phyloP scores from a whole-genome alignment of 2,329 filamentous ascomycete genomes.

The Botrytis deweyae region DNA sequence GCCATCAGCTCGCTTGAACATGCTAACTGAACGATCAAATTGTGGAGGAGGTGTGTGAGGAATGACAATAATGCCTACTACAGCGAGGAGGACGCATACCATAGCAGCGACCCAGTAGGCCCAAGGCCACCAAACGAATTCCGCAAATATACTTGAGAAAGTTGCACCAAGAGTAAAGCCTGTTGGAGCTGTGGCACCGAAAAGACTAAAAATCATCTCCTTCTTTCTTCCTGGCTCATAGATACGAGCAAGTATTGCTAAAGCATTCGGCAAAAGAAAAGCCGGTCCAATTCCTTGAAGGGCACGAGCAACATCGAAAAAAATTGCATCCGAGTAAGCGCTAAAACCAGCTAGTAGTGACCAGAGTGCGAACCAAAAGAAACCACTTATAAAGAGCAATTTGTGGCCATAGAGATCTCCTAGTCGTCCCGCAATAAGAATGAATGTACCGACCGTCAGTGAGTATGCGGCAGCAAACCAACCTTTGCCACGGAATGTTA shows the following conservation, averaged over 20 bases:
- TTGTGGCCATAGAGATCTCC: conserved; percentile 55
- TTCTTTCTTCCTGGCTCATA: conserved; percentile 47
- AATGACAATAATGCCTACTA: conserved; percentile 42
- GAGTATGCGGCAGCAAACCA: conserved; percentile 60
- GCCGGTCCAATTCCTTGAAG: conserved; percentile 56
- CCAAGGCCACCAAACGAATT: conserved; percentile 52
- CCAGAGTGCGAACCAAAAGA: conserved; percentile 41
- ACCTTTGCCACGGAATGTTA: conserved; percentile 31
- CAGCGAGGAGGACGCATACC: conserved; percentile 41
- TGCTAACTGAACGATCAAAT: conserved; percentile 32
- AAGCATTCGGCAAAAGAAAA: conserved; percentile 52
- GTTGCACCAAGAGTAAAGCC: conserved; percentile 47
- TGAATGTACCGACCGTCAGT: conserved; percentile 55
- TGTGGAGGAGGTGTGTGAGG: conserved; percentile 41
- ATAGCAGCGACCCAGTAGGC: conserved; percentile 49
- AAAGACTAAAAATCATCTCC: conserved; percentile 48
- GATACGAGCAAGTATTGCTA: conserved; percentile 50
- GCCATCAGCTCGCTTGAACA: conserved; percentile 41
- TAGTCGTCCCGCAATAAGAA: conserved; percentile 52
- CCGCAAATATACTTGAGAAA: conserved; percentile 43
- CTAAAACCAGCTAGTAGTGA: conserved; percentile 36
- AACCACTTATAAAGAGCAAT: conserved; percentile 47
- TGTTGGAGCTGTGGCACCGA: conserved; percentile 49
- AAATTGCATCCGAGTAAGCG: conserved; percentile 29
- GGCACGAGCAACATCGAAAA: conserved; percentile 52